Evolutionary conservation across 345 rosid genomes (phyloP).

Genomic region (Murraya paniculata): DNA sequence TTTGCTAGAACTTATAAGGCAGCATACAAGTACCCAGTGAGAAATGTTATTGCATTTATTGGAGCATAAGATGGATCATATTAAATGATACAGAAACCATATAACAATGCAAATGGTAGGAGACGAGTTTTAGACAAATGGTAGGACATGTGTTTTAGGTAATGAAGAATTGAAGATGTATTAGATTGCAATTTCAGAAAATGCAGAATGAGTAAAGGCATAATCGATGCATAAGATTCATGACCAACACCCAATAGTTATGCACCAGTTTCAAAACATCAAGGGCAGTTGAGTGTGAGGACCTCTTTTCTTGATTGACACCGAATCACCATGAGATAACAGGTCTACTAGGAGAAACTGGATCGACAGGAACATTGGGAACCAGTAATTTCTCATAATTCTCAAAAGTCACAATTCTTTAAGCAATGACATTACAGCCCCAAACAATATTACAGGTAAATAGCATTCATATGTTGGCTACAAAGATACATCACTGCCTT

Average conservation of each 20-base stretch:
- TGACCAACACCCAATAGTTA: constrained; percentile 5
- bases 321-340: constrained; percentile 96
- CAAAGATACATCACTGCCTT: neutral
- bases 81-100: neutral
- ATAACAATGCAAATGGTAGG: neutral
- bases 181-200: neutral
- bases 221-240: constrained; percentile 8
- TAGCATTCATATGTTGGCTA: neutral
- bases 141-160: neutral
- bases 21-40: neutral
- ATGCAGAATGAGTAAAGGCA: neutral
- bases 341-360: constrained; percentile 91
- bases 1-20: neutral
- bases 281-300: constrained; percentile 78
- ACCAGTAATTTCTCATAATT: neutral
- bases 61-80: neutral
- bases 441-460: neutral
- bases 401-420: neutral
- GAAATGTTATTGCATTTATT: neutral
- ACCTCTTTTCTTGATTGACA: too few species aligned
- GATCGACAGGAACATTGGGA: constrained; percentile 2
- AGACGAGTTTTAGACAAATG: too few species aligned
- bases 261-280: constrained; percentile 85
- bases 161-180: neutral
- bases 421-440: neutral